phyloP scores from a whole-genome alignment of 129 eudicot species.

The Kitagawia praeruptora region DNA sequence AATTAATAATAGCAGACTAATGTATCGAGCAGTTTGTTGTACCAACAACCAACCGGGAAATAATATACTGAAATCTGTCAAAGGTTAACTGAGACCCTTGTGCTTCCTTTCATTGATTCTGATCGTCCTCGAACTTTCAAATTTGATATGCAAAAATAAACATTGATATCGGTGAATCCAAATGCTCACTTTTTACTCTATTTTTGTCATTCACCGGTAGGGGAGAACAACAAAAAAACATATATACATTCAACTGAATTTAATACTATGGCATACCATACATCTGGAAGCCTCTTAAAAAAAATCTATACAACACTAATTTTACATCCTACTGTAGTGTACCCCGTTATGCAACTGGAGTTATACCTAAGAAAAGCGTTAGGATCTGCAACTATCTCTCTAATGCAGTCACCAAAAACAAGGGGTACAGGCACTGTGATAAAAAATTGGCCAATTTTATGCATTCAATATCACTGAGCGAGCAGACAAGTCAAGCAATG shows the following conservation, averaged over 20 bases:
- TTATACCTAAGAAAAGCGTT: neutral
- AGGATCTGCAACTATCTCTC: neutral
- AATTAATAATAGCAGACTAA: neutral
- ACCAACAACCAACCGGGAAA: neutral
- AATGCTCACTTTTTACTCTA: neutral
- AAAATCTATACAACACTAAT: constrained; percentile 32
- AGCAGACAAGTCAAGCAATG: neutral
- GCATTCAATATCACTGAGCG: neutral
- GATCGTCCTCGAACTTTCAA: neutral
- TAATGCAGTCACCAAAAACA: neutral
- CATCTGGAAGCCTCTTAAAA: neutral
- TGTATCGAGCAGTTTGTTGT: neutral
- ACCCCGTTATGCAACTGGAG: neutral
- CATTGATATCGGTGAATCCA: neutral
- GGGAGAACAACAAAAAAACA: neutral
- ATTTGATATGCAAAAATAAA: neutral
- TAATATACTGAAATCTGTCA: neutral
- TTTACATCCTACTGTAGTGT: neutral
- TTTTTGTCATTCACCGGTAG: neutral
- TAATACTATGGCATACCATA: neutral
- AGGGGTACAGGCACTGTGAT: neutral
- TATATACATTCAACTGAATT: constrained; percentile 7
- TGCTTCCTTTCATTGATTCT: neutral
- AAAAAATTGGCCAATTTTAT: neutral
- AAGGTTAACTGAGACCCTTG: neutral